A percentile compares a stretch with the other conserved stretches of the same genome.
Conservation (phyloP, 306 rosid genomes). For the Rosa multiflora region DNA sequence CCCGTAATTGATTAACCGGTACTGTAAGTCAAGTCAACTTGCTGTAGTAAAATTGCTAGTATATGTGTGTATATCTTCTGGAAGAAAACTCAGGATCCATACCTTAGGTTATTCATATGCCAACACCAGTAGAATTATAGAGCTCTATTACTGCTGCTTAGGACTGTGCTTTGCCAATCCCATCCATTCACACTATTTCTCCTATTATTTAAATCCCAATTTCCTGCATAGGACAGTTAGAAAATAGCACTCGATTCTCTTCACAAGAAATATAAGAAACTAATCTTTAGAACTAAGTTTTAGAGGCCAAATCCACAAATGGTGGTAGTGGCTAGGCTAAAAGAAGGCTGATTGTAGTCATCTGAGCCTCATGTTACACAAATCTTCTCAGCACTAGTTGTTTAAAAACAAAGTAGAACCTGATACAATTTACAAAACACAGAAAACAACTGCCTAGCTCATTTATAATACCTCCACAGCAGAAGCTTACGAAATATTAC, state of each 20-base stretch:
- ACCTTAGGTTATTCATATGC: not conserved
- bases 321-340: not conserved
- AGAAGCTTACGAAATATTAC: not conserved
- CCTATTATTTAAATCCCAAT: not conserved
- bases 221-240: not conserved
- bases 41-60: conserved; percentile 10
- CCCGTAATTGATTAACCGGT: conserved; percentile 16
- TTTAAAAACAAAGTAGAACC: not conserved
- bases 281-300: not conserved
- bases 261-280: not conserved
- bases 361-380: not conserved
- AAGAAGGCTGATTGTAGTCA: not conserved
- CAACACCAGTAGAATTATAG: not conserved
- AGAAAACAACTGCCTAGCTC: not conserved
- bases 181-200: conserved; percentile 13
- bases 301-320: not conserved
- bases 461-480: not conserved
- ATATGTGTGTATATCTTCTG: conserved; percentile 2
- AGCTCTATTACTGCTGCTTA: not conserved
- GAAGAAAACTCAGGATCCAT: not conserved
- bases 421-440: not conserved
- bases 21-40: conserved; percentile 20
- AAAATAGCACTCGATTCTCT: not conserved
- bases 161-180: conserved; percentile 5
- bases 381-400: conserved; percentile 1